Evolutionary conservation across 2,329 filamentous ascomycete species (phyloP).

Genomic region (Cryoendolithus antarcticus): DNA sequence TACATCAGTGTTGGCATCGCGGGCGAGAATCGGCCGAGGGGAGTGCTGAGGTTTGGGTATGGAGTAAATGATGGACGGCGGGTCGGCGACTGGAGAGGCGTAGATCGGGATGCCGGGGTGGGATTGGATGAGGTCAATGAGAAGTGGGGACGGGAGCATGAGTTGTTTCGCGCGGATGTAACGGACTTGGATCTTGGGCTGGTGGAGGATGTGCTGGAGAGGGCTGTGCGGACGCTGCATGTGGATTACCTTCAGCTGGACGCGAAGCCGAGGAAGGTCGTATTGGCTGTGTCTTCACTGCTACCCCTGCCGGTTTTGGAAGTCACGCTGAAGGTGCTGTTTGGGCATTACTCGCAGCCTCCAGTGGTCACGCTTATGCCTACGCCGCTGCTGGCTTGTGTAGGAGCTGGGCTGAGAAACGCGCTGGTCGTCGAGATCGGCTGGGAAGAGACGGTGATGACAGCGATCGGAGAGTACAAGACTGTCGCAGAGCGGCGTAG

Average conservation of each 20-base stretch:
- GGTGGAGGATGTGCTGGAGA: conserved; percentile 76
- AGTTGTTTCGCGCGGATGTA: conserved; percentile 72
- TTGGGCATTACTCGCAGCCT: conserved; percentile 66
- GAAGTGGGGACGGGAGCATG: conserved; percentile 49
- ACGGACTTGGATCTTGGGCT: conserved; percentile 62
- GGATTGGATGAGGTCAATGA: conserved; percentile 25
- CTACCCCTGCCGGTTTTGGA: conserved; percentile 70
- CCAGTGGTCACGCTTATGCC: conserved; percentile 73
- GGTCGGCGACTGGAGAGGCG: conserved; percentile 60
- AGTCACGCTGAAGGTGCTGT: conserved; percentile 62
- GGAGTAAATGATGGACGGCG: conserved; percentile 22
- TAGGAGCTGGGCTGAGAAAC: conserved; percentile 74
- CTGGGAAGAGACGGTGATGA: conserved; percentile 81
- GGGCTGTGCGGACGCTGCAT: conserved; percentile 68
- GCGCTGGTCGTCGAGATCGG: conserved; percentile 81
- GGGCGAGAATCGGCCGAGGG: conserved; percentile 63
- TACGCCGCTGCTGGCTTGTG: conserved; percentile 57
- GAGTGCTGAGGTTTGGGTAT: conserved; percentile 50
- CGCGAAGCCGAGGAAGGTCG: conserved; percentile 53
- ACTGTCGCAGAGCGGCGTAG: conserved; percentile 62
- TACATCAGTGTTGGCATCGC: conserved; percentile 75
- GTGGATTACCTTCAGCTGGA: conserved; percentile 55
- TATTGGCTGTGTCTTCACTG: conserved; percentile 63
- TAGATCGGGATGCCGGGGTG: not conserved
- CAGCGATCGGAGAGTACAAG: conserved; percentile 79